Evolutionary conservation across 2,329 filamentous ascomycete genomes (phyloP), one percentile per base, ranked within the genome.

Genomic region (Apiospora kogelbergensis): DNA sequence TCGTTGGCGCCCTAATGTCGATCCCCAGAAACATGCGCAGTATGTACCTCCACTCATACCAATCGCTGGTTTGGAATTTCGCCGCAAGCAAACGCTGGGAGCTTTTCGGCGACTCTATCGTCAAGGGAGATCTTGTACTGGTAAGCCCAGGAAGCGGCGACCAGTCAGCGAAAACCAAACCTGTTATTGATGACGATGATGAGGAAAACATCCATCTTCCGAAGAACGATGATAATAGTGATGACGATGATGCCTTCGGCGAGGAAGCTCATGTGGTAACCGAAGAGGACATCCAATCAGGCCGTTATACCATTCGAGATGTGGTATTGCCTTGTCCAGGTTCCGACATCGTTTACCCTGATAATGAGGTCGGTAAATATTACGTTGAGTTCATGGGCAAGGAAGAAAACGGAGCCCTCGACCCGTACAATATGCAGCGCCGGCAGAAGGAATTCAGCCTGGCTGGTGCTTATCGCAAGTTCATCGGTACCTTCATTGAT

Each of bases 11-110:
- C 0, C 81, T 99, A 66, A 88, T 91, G 76, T 86, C 88, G 67
- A 95, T 99, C 71, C 92, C 92, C 30, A 88, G 95, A 22, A 93
- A 93, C 65, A 84, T 98, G 74, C 89, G 94, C 57, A 88, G 94
- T 69, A 98, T 99, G 92, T 99, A 98, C 78, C 91, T 97, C 20
- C 96, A 99, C 79, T 95, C 96, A 6, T 98, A 98, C 81, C 96
- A 99, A 80, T 97, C 93, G 6, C 88, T 94, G 45, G 90, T 99
- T 10, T 99, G 95, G 95, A 99, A 99, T 81, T 88, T 90, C 73
- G 93, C 90, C 15, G 93, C 90, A 1, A 94, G 93, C 72, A 89
- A 91, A 74, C 91, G 96, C 63, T 97, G 94, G 91, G 88, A 90
- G 53, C 82, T 88, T 2, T 91, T 92, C 77, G 94, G 95, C 66